Conservation (phyloP, 2,329 filamentous ascomycete species). For the Scorias spongiosa region DNA sequence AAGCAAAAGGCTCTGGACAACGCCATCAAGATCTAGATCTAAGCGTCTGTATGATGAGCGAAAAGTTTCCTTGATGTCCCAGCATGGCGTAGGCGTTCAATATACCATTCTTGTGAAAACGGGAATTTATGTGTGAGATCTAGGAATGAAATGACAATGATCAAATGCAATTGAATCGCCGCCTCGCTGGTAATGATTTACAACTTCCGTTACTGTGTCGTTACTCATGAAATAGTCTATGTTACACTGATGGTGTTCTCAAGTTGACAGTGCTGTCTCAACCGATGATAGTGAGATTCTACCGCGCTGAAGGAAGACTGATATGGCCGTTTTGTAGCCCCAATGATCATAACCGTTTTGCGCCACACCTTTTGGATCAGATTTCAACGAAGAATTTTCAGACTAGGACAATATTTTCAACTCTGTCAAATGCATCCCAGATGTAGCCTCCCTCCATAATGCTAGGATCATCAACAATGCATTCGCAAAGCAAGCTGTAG, state of each 20-base stretch:
- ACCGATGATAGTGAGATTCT: too few species aligned
- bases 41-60: not conserved
- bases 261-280: too few species aligned
- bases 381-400: constrained; percentile 3
- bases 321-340: too few species aligned
- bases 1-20: constrained; percentile 85
- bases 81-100: not conserved
- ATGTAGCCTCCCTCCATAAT: constrained; percentile 15
- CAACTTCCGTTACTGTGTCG: not conserved
- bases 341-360: too few species aligned
- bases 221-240: too few species aligned
- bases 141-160: not conserved
- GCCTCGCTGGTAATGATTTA: not conserved
- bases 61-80: not conserved
- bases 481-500: constrained; percentile 16
- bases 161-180: not conserved
- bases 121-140: not conserved
- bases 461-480: constrained; percentile 10
- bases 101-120: not conserved
- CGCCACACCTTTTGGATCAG: too few species aligned
- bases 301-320: too few species aligned
- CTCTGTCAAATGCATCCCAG: constrained; percentile 5
- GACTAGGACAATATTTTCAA: constrained; percentile 14
- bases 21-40: constrained; percentile 89
- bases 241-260: too few species aligned